Base-by-base conservation (phyloP, 2,329 filamentous ascomycete genomes). In the Cryphonectria radicalis region DNA sequence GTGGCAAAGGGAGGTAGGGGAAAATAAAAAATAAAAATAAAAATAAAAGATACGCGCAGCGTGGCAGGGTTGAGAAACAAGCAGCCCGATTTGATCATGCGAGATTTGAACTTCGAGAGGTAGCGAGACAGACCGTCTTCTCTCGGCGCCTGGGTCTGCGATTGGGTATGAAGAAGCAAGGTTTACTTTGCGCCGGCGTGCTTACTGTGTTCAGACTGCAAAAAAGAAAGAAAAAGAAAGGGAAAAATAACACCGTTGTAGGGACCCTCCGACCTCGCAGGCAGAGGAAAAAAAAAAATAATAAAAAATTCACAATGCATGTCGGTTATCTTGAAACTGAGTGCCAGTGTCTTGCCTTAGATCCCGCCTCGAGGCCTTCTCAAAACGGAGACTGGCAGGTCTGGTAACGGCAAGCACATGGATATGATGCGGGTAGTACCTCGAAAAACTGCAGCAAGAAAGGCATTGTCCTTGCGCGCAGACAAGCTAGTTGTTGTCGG, bases 91-190 rank as follows among this genome's bases (percentile, higher is more conserved):
- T 50, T 40, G 19, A 65, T 68, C 69, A 62, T 69, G 53, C 66
- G 42, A 55, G 42, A 65, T 55, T 62, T 71, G 62, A 69, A 65
- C 66, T 66, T 69, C 55, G n/a, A 22, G 4, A 60, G 50, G 46
- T 62, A 22, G 65, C 40, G 14, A 63, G 22, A 32, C 32, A 40
- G n/a, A 62, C 32, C 13, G 57, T n/a, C 28, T 19, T n/a, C 22
- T 32, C 32, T 62, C 19, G 63, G 40, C 59, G 59, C 63, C 17
- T 60, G 57, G 50, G 14, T 7, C 11, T 8, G 55, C 35, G 55
- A 50, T 43, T 71, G 46, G 50, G 28, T 35, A 55, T 71, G 57
- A 37, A 69, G n/a, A 28, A 50, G 62, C 62, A 50, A 50, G 59
- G 63, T 65, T 69, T 40, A 42, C n/a, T 55, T 32, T 50, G 46